Conservation (phyloP, 331 rosid species). For the Acacia pycnantha region DNA sequence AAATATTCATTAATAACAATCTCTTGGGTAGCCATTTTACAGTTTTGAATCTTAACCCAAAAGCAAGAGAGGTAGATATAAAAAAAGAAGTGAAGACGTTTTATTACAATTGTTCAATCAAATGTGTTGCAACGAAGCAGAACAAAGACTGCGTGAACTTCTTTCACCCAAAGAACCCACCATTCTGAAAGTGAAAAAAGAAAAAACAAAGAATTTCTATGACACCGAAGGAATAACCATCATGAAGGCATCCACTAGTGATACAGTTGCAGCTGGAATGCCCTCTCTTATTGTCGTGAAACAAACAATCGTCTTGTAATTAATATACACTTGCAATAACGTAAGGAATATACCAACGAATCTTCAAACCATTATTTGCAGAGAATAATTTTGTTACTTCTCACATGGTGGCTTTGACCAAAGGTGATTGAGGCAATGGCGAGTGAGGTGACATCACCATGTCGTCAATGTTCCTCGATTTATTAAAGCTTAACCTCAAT, state of each 20-base stretch:
- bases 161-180: constrained; percentile 23
- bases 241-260: not conserved
- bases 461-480: constrained; percentile 41
- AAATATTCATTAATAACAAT: not conserved
- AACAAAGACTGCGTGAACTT: constrained; percentile 4
- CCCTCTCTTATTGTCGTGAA: not conserved
- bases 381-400: not conserved
- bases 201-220: not conserved
- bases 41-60: not conserved
- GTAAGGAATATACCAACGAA: not conserved
- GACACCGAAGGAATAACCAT: not conserved
- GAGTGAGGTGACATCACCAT: constrained; percentile 56
- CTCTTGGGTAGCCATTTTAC: not conserved
- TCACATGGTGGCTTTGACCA: constrained; percentile 39
- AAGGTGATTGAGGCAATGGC: constrained; percentile 55
- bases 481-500: constrained; percentile 43
- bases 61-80: not conserved
- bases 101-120: not conserved
- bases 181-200: constrained; percentile 21
- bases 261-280: not conserved
- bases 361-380: not conserved
- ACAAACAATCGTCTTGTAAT: not conserved
- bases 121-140: not conserved
- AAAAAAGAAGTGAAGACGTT: not conserved
- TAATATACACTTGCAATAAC: not conserved